Conservation (phyloP, 78 protist species). For the Dictyostelium firmibasis region DNA sequence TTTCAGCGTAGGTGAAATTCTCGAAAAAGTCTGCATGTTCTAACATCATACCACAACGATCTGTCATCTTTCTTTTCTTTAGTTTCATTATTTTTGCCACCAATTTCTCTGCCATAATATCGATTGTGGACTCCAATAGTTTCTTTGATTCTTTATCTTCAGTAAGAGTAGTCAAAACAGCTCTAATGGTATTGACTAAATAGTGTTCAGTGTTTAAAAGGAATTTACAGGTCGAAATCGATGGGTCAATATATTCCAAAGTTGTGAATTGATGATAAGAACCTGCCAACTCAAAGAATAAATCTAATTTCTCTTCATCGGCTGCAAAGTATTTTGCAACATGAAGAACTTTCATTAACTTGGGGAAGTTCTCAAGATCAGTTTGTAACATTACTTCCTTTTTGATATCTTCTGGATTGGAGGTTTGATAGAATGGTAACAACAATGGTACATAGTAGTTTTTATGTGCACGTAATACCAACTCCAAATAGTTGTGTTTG, state of each 20-base stretch:
- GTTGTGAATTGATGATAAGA: conserved; percentile 35
- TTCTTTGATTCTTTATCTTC: not conserved
- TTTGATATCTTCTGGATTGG: not conserved
- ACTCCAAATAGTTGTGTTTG: conserved; percentile 23
- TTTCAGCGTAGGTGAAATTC: conserved; percentile 53
- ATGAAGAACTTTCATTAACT: not conserved
- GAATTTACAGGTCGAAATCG: conserved; percentile 29
- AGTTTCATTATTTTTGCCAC: not conserved
- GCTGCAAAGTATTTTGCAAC: conserved; percentile 7
- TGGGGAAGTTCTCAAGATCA: conserved; percentile 9
- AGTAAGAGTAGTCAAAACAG: not conserved
- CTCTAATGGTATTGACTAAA: not conserved
- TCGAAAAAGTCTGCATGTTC: conserved; percentile 55
- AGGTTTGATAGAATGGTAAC: conserved; percentile 49
- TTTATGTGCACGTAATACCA: conserved; percentile 39
- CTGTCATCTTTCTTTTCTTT: not conserved
- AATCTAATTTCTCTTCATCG: not conserved
- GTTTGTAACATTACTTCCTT: conserved; percentile 57
- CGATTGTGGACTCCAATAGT: not conserved
- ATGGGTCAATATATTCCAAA: conserved; percentile 46
- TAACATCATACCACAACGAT: conserved; percentile 11
- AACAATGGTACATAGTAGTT: conserved; percentile 28
- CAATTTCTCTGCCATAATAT: not conserved
- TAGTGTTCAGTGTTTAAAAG: conserved; percentile 9
- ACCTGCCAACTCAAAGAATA: conserved; percentile 37